Conservation (phyloP, 2,329 filamentous ascomycete species). For the Diplodia scrobiculata region DNA sequence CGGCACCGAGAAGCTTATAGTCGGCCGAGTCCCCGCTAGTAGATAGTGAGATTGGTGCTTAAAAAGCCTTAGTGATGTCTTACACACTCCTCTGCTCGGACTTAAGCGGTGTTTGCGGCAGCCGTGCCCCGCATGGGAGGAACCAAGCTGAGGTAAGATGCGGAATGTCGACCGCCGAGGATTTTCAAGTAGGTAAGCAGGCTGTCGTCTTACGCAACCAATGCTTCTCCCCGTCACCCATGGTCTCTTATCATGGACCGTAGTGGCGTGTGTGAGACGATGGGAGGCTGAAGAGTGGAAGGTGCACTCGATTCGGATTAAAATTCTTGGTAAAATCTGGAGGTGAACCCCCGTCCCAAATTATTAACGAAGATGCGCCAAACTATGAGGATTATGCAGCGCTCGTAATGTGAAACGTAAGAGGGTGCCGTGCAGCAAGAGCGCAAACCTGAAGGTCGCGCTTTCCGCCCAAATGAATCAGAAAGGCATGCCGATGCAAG, state of each 20-base stretch:
- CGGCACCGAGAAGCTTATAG: background rate
- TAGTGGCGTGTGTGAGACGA: background rate
- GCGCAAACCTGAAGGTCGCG: background rate
- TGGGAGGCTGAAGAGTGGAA: background rate
- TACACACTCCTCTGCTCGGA: background rate
- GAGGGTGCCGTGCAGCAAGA: background rate
- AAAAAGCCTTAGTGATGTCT: background rate
- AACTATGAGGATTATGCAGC: background rate
- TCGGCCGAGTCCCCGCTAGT: background rate
- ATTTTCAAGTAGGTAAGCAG: background rate
- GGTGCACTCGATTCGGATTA: background rate
- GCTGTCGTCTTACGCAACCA: background rate
- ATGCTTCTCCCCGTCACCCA: no score
- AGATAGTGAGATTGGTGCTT: background rate
- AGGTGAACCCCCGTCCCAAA: background rate
- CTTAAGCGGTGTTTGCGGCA: background rate
- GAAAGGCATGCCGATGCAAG: background rate
- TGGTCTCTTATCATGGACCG: background rate
- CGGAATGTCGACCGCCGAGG: background rate
- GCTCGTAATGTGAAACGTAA: background rate
- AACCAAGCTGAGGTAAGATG: background rate
- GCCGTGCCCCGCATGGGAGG: background rate
- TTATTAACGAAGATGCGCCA: background rate
- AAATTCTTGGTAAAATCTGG: background rate
- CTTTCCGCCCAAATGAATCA: background rate